Percentiles rank a stretch among this genome's conserved stretches.
phyloP scores from a whole-genome alignment of 768 basidiomycete species.

The Boletus vinaceobasis region DNA sequence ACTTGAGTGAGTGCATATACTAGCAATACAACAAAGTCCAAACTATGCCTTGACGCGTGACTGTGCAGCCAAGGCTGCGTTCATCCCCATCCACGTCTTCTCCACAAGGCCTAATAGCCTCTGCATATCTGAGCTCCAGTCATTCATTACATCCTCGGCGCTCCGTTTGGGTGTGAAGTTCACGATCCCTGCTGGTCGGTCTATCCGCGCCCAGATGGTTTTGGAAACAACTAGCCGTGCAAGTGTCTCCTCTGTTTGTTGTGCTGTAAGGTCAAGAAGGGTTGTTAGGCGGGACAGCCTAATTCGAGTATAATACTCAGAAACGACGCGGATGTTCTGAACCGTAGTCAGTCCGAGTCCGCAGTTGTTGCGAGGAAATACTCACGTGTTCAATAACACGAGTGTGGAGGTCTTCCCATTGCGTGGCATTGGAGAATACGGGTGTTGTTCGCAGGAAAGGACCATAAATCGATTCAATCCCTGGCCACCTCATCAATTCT shows the following conservation, averaged over 20 bases:
- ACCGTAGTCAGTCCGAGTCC: neutral
- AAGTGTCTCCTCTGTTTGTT: conserved; percentile 85
- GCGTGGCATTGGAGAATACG: conserved; percentile 73
- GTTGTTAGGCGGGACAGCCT: conserved; percentile 77
- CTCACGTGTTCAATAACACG: conserved; percentile 95
- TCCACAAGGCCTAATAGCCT: conserved; percentile 88
- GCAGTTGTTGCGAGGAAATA: conserved; percentile 10
- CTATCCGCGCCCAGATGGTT: conserved; percentile 90
- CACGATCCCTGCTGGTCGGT: conserved; percentile 87
- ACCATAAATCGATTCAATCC: conserved; percentile 86
- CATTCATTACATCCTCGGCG: conserved; percentile 94
- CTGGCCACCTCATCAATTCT: conserved; percentile 96
- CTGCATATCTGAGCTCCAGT: conserved; percentile 97
- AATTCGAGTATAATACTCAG: conserved; percentile 93
- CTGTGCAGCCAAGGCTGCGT: conserved; percentile 83
- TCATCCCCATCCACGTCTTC: conserved; percentile 99
- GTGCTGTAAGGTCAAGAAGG: conserved; percentile 78
- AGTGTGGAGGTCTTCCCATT: conserved; percentile 94
- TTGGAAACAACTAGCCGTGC: conserved; percentile 88
- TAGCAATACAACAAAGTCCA: conserved; percentile 17
- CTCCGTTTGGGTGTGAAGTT: conserved; percentile 80
- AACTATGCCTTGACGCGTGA: conserved; percentile 50
- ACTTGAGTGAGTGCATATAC: conserved; percentile 1
- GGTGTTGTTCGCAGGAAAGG: conserved; percentile 73
- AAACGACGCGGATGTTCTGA: conserved; percentile 94